Evolutionary conservation across 1,139 yeast genomes (phyloP), one percentile per base, ranked within the genome.

Genomic region (Blastobotrys capitulatus): DNA sequence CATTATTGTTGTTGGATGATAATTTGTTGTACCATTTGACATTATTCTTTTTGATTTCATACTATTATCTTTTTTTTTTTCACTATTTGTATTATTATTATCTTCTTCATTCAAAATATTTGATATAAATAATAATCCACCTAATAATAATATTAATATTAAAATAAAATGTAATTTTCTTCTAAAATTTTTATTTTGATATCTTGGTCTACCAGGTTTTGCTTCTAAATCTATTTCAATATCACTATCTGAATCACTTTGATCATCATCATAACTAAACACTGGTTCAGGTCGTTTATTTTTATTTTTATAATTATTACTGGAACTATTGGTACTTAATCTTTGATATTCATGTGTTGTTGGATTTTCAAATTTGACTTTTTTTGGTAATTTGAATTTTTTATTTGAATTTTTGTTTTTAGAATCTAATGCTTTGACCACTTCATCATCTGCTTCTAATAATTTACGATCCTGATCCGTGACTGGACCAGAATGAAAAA

Each of bases 1-100:
- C 48, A 88, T 65, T 1, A 89, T 68, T 0, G 97, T 89, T 3
- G 96, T 81, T 19, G 94, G 87, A 57, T 82, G 73, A 66, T 83
- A 88, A 1, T 70, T 69, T 54, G 81, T 82, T 0, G 96, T 86
- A 2, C 92, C 86, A 63, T 89, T 89, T 19, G 75, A 69, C 22
- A 79, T 60, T 1, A 67, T 46, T 54, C 70, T 74, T 35, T 47
- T 50, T 6, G 22, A 26, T 13, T 36, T 42, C 25, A n/a, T 29
- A 13, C 15, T 20, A 35, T 36, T 43, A n/a, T 37, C 25, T 15
- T 29, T 38, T n/a, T 40, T 41, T 16, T 20, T n/a, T 16, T 32
- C 32, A 20, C 39, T 15, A 18, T 10, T 9, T 8, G 31, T 18
- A 31, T 16, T 22, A 36, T 16, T 22, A 36, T 20, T 13, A 13